These are phyloP conservation scores for Verticillium longisporum DNA, from an alignment of 2,329 filamentous ascomycete species.

Conservation along the genomic window DNA sequence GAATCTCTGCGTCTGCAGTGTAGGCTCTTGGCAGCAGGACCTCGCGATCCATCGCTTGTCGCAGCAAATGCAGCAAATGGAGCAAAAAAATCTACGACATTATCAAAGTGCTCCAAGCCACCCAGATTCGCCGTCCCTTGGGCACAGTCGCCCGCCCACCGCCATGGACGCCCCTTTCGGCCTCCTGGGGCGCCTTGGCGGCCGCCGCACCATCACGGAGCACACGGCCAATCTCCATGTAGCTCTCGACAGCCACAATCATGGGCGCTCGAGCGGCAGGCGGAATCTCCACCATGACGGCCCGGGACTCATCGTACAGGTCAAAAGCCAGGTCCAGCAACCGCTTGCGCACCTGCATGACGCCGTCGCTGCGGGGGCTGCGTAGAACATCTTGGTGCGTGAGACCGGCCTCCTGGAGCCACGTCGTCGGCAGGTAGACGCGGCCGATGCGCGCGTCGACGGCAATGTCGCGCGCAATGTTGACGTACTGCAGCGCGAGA, in stretches of 20 bases:
- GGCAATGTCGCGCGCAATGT: constrained; percentile 67
- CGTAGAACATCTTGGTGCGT: constrained; percentile 47
- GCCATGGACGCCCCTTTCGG: constrained; percentile 3
- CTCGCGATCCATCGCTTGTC: neutral
- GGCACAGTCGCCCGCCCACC: constrained; percentile 34
- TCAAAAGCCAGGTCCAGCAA: constrained; percentile 55
- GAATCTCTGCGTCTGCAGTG: neutral
- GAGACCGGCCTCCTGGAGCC: constrained; percentile 53
- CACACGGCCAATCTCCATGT: constrained; percentile 69
- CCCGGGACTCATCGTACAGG: constrained; percentile 48
- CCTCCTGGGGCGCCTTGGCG: constrained; percentile 22
- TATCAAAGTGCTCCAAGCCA: constrained; percentile 50
- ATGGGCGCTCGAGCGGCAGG: constrained; percentile 54
- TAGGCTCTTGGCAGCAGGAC: neutral
- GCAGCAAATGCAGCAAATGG: too few relatives aligned
- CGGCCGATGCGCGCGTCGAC: constrained; percentile 59
- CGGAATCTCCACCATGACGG: constrained; percentile 56
- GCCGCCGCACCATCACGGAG: constrained; percentile 33
- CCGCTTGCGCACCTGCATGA: constrained; percentile 42
- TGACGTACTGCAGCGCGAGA: constrained; percentile 68
- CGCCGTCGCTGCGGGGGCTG: constrained; percentile 35
- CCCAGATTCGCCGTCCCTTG: constrained; percentile 38
- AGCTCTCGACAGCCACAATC: constrained; percentile 65
- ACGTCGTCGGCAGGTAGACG: constrained; percentile 61
- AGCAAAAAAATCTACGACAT: too few relatives aligned